Evolutionary conservation across 2,329 filamentous ascomycete species (phyloP), one percentile per base, ranked within the genome.

Genomic region (Fusarium chlamydosporum): DNA sequence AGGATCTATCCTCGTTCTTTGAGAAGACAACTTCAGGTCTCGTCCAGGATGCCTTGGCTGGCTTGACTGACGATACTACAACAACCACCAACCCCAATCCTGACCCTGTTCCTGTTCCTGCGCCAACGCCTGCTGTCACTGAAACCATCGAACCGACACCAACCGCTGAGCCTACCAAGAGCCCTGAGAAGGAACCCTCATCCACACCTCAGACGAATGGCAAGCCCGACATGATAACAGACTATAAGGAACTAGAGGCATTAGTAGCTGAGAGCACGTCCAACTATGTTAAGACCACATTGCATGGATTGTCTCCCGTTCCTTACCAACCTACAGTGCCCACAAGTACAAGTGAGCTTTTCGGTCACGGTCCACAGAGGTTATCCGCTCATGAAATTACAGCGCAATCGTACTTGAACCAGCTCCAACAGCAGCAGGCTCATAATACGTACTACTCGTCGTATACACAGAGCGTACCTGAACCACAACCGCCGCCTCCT

Each of bases 191-290:
- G 52, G 33, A 72, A 37, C 67, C 74, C 31, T 51, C 65, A 9
- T 46, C 67, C 2, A 50, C 73, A 4, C 68, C 73, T 10, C 75
- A 75, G 38, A 73, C 74, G 3, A 77, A 74, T 20, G 73, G 73
- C 46, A 78, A 78, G 65, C 65, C 76, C 37, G 76, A 79, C 40
- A 55, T 76, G 40, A 76, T 75, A 61, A 80, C 76, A 9, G 80
- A 83, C 57, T 81, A 81, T 51, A 80, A 82, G 62, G 81, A 82
- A 41, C 73, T 83, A 7, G 79, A 82, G 61, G 81, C 81, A 9
- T 72, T 82, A 23, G 81, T 83, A 12, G 81, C 80, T 0, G 80
- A 82, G 66, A 82, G 81, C 65, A 83, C 81, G 1, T 80, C 79
- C 11, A 80, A 82, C 57, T 83, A 83, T 53, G 81, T 83, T 40